phyloP scores from a whole-genome alignment of 1,284 basidiomycete species.

The Tylopilus sp. region DNA sequence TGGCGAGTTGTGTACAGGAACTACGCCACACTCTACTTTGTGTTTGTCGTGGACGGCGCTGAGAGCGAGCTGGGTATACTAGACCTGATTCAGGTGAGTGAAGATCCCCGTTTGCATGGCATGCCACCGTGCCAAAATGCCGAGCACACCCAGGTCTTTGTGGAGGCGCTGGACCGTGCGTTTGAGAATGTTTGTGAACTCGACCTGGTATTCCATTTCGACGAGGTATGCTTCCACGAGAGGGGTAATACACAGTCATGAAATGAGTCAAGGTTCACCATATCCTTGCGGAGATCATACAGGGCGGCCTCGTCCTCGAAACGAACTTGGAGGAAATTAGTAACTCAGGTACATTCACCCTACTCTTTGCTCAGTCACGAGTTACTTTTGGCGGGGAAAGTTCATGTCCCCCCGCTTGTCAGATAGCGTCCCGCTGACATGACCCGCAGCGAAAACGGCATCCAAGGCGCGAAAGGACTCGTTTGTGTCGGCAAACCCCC shows the following conservation, averaged over 20 bases:
- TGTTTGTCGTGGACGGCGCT: slow-evolving; percentile 92
- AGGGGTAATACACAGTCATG: slow-evolving; percentile 5
- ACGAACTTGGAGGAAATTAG: slow-evolving; percentile 95
- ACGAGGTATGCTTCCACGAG: slow-evolving; percentile 65
- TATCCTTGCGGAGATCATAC: slow-evolving; percentile 92
- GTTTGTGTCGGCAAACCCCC: slow-evolving; percentile 71
- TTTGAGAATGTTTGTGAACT: slow-evolving; percentile 99
- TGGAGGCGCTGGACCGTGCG: slow-evolving; percentile 91
- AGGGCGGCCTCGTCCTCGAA: slow-evolving; percentile 97
- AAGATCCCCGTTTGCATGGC: neutral
- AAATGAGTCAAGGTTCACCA: slow-evolving; percentile 69
- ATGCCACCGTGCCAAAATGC: neutral
- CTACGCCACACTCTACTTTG: slow-evolving; percentile 96
- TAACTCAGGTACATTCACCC: slow-evolving; percentile 55
- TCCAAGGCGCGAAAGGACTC: slow-evolving; percentile 72
- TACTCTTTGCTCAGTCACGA: neutral
- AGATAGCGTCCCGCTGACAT: slow-evolving; percentile 20
- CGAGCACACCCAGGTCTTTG: slow-evolving; percentile 74
- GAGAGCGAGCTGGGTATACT: slow-evolving; percentile 96
- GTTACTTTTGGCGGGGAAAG: neutral
- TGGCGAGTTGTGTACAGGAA: slow-evolving; percentile 79
- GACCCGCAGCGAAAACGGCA: slow-evolving; percentile 57
- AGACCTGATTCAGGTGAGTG: slow-evolving; percentile 90
- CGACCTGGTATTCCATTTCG: slow-evolving; percentile 98
- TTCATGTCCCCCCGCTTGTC: neutral